Percentiles rank a stretch among this genome's conserved stretches.
Conservation (phyloP, 768 basidiomycete genomes). For the Suillus luteus region DNA sequence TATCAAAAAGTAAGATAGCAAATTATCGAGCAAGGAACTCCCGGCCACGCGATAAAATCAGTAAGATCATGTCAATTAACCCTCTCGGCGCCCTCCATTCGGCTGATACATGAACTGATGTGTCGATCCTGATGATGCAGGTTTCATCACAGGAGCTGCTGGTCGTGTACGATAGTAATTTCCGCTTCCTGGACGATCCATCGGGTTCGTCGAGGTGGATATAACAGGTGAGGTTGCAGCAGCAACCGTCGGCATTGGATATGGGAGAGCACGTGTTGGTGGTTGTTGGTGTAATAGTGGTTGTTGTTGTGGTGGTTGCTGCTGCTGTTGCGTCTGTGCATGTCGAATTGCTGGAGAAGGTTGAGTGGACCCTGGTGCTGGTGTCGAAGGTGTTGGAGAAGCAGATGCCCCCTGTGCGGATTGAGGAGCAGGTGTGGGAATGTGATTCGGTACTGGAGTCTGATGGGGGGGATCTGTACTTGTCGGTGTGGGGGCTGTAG, state of each 20-base stretch:
- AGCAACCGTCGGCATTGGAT: slow-evolving; percentile 76
- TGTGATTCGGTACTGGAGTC: slow-evolving; percentile 35
- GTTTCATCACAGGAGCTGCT: slow-evolving; percentile 29
- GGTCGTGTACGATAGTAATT: slow-evolving; percentile 60
- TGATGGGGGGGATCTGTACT: slow-evolving; percentile 22
- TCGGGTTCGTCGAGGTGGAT: slow-evolving; percentile 40
- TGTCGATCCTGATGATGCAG: slow-evolving; percentile 26
- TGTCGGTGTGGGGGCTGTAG: slow-evolving; percentile 23
- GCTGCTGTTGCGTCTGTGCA: slow-evolving; percentile 33
- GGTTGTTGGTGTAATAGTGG: slow-evolving; percentile 23
- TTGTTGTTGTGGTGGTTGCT: slow-evolving; percentile 13
- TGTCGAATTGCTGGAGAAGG: slow-evolving; percentile 38
- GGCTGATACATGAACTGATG: slow-evolving; percentile 52
- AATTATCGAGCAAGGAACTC: neutral
- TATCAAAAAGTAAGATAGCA: slow-evolving; percentile 7
- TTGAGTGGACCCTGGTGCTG: slow-evolving; percentile 32
- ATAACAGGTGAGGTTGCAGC: slow-evolving; percentile 61
- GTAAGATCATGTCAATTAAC: slow-evolving; percentile 15
- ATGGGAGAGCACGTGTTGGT: slow-evolving; percentile 45
- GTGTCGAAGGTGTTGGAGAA: slow-evolving; percentile 37
- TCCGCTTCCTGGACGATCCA: slow-evolving; percentile 30
- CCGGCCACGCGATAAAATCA: slow-evolving; percentile 2
- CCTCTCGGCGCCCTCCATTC: slow-evolving; percentile 38
- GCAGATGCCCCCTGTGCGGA: slow-evolving; percentile 30
- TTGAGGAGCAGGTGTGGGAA: slow-evolving; percentile 29